Base-by-base conservation (phyloP, 345 rosid genomes). In the Carallia pectinifolia region DNA sequence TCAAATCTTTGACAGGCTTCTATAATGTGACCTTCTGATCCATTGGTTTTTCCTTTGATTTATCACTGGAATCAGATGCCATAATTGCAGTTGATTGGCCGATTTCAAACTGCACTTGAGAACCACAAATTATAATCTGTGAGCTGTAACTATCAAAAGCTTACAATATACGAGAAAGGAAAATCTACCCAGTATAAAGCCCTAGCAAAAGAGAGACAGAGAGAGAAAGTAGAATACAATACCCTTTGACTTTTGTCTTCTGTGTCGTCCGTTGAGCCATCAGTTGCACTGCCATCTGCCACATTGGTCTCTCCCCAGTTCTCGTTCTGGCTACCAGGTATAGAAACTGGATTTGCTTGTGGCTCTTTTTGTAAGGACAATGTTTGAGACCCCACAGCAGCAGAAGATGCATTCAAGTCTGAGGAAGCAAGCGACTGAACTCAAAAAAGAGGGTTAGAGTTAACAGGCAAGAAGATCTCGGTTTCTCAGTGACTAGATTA, bases 231-330 rank as follows among this genome's bases (percentile, higher is more conserved):
- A n/a, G 55, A 58, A 38, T 17, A 58, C 53, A 38, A 80, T 77
- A 93, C 98, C 94, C 88, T 83, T 67, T 68, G 91, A 81, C 82
- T 86, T 84, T 85, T 87, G 70, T 89, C 94, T 72, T 91, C 98
- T 34, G 96, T 86, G 70, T 91, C 97, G 39, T 91, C 97, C 50
- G 96, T 85, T 71, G 97, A 93, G 61, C 80, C 85, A 79, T 91
- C 96, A 48, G 95, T 91, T 79, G 87, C 87, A 79, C 98, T 91
- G 53, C 89, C 86, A 77, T 91, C 96, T 37, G 91, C 92, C 88
- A 90, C 82, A 65, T 74, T 76, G 73, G 83, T 80, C 68, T 87
- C 95, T 55, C 83, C 88, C 88, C 89, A 85, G 33, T 84, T 82
- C 74, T 87, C 89, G 58, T 64, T 80, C 61, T 76, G 78, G 59